These are phyloP conservation scores for Chimonanthus praecox DNA, from an alignment of 164 flowering plant genomes.

Conservation along the genomic window DNA sequence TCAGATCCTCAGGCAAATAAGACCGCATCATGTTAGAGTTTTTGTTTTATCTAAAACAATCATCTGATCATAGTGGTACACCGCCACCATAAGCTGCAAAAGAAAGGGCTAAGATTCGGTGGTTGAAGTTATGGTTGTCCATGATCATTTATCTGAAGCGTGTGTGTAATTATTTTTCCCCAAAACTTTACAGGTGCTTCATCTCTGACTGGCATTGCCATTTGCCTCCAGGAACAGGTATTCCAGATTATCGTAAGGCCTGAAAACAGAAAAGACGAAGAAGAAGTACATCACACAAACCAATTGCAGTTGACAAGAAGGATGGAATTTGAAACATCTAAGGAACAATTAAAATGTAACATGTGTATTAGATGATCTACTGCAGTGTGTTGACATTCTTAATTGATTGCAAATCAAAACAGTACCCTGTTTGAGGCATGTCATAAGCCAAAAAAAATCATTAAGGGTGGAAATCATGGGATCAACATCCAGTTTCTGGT, in stretches of 20 bases:
- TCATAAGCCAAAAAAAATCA: no score
- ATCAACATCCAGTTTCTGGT: no score
- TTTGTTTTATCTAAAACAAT: neutral
- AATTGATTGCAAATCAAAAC: neutral
- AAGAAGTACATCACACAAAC: neutral
- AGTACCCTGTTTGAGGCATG: no score
- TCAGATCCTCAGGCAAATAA: neutral
- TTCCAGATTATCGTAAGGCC: conserved; percentile 45
- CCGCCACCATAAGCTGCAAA: neutral
- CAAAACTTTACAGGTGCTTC: neutral
- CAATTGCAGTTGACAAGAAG: neutral
- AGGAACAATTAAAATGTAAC: neutral
- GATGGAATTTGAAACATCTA: neutral
- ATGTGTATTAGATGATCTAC: neutral
- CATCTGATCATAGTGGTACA: no score
- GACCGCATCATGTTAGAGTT: neutral
- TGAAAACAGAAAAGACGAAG: conserved; percentile 20
- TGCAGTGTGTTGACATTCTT: no score
- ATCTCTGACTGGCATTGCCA: conserved; percentile 13
- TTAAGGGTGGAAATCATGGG: no score
- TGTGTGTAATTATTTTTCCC: neutral
- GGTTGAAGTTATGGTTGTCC: neutral
- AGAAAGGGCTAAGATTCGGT: neutral
- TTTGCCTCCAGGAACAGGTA: conserved; percentile 26
- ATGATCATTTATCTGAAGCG: neutral